These are phyloP conservation scores for Mycotypha africana DNA, from an alignment of 371 early-diverging fungal species.

Conservation along the genomic window DNA sequence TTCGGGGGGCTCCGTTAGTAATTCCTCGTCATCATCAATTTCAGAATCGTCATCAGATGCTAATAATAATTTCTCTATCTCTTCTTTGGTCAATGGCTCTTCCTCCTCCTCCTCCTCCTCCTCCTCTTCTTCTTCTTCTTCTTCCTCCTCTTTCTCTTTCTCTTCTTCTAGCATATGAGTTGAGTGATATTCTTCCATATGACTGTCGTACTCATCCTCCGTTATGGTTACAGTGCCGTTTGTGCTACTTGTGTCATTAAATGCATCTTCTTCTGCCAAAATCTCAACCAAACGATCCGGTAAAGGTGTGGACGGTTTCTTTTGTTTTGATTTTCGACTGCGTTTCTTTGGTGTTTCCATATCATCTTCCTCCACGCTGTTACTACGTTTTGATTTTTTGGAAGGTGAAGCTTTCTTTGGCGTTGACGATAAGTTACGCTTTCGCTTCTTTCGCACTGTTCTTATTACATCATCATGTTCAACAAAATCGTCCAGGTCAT, in stretches of 20 bases:
- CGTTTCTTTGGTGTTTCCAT: slow-evolving; percentile 8
- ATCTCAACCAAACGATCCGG: slow-evolving; percentile 12
- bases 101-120: slow-evolving; percentile 6
- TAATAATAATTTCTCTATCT: slow-evolving; percentile 11
- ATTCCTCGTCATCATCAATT: slow-evolving; percentile 15
- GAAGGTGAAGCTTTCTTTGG: neutral
- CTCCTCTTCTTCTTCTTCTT: slow-evolving; percentile 28
- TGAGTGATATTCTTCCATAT: no score
- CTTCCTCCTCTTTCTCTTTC: no score
- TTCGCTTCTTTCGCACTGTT: slow-evolving; percentile 3
- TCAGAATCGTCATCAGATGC: slow-evolving; percentile 5
- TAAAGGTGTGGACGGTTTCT: neutral
- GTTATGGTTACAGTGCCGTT: no score
- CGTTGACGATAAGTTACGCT: neutral
- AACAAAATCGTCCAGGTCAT: slow-evolving; percentile 19
- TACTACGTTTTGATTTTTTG: neutral
- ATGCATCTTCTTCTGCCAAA: slow-evolving; percentile 11
- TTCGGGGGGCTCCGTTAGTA: slow-evolving; percentile 9
- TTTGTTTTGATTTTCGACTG: neutral
- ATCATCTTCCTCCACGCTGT: no score
- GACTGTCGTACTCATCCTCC: no score
- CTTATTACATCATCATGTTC: slow-evolving; percentile 16
- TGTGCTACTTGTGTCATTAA: neutral
- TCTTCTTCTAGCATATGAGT: no score
- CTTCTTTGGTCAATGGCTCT: slow-evolving; percentile 13